Base-by-base conservation (phyloP, 176 grass and related monocot species). In the Puccinellia tenuiflora region DNA sequence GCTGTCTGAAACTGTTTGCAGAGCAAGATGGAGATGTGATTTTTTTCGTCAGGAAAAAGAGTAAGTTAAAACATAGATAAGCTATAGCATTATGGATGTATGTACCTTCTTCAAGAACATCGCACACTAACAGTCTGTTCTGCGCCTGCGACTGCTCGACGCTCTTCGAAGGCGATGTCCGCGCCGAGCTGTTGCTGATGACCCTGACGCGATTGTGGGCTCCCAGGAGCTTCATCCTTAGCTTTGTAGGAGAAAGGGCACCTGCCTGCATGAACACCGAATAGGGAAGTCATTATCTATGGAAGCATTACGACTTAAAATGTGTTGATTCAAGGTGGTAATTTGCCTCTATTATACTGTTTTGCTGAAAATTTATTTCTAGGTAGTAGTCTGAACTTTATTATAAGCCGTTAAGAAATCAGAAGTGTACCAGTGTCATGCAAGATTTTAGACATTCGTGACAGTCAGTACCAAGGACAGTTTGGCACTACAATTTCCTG, bases 201-300 rank as follows among this genome's bases (percentile, higher is more conserved):
- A 83, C 79, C 64, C 86, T 98, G 5, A 88, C 75, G 1, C 89
- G 87, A 74, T 93, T 93, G 43, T 90, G 87, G 29, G 91, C 70
- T 40, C 83, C 90, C 16, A 96, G 43, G 45, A 98, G 89, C 82
- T 93, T 98, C 93, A 98, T 93, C 55, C 96, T 90, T 71, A 96
- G 67, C 78, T 96, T 98, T 79, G 87, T 98, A 2, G 96, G 96
- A 71, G 96, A 98, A 78, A 93, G 93, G 9, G 92, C 89, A 67
- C 96, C 93, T 6, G 85, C 83, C 96, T 98, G 37, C 56, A 85
- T 59, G 81, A 76, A 82, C 31, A 64, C 11, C 78, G 37, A 75
- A 74, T 39, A 33, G 86, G 52, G 62, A 35, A 82, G 55, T n/a
- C 29, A 50, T 69, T 34, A 54, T 39, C 37, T 16, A 55, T 46